Base-by-base conservation (phyloP, 441 rosid genomes). In the Populus hybrid region DNA sequence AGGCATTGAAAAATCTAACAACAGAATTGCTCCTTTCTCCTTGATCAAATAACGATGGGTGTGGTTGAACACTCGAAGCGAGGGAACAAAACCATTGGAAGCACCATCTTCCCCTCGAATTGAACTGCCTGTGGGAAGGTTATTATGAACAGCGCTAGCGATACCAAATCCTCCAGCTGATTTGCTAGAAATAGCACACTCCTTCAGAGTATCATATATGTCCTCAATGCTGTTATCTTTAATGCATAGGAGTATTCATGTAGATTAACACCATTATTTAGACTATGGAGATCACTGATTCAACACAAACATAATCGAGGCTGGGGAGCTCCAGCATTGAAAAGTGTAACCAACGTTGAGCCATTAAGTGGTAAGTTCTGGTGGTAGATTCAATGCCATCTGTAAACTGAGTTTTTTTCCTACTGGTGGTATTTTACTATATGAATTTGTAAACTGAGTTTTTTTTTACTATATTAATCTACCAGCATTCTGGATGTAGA, bases 141-240 rank as follows among this genome's bases (percentile, higher is more conserved):
- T 91, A 65, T 89, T 91, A 42, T 90, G 93, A 83, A 91, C 71
- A 28, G 30, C 30, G 30, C 30, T 28, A 10, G 95, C 88, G 36
- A 89, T 89, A 74, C 93, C 95, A 77, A 90, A 85, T 40, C 95
- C 95, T 57, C 93, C 95, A 78, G 95, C 95, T 18, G 89, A 89
- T 79, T 91, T 90, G 81, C 95, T 91, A 67, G 89, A 87, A 73
- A 88, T 88, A 76, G 92, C 93, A 82, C 90, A 91, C 78, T 91
- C 91, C 83, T 88, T 91, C 86, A 91, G 74, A 18, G 95, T 89
- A 42, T 91, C 95, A 84, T 88, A 91, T 72, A 91, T 90, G 67
- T 92, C 95, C 75, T 91, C 95, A 64, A 90, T 91, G 73, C 95
- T 90, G 75, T 91, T 91, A 30, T 89, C 93, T 81, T 91, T 91